phyloP scores from a whole-genome alignment of 2,329 filamentous ascomycete species.

The Aspergillus hortae region DNA sequence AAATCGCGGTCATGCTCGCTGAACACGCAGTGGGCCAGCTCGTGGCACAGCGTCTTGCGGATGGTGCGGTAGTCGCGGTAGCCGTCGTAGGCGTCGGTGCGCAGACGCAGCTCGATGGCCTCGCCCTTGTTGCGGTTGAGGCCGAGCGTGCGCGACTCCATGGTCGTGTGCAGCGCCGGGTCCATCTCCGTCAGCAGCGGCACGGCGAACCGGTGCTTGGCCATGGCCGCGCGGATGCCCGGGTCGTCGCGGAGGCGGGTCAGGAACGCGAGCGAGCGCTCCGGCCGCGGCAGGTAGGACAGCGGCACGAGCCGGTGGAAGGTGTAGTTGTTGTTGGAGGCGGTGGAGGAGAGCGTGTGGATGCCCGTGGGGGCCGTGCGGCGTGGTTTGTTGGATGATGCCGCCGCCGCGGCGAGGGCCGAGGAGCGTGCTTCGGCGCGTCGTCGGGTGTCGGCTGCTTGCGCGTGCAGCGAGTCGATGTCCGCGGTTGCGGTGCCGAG shows the following conservation, averaged over 20 bases:
- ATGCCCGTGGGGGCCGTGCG: constrained; percentile 16
- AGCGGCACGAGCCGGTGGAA: constrained; percentile 77
- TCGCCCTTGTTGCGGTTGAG: constrained; percentile 85
- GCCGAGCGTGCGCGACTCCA: constrained; percentile 77
- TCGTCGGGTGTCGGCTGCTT: constrained; percentile 24
- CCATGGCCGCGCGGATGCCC: constrained; percentile 81
- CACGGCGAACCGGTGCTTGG: constrained; percentile 78
- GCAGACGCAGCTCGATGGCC: constrained; percentile 81
- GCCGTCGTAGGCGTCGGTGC: constrained; percentile 93
- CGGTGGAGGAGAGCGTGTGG: constrained; percentile 25
- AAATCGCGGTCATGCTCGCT: constrained; percentile 80
- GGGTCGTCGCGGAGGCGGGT: constrained; percentile 74
- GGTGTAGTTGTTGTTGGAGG: constrained; percentile 64
- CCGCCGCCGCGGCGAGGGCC: constrained; percentile 19
- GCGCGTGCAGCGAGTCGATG: constrained; percentile 40
- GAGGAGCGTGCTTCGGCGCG: constrained; percentile 28
- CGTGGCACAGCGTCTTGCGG: constrained; percentile 87
- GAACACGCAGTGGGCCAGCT: constrained; percentile 88
- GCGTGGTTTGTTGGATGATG: constrained; percentile 1
- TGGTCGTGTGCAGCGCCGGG: constrained; percentile 75
- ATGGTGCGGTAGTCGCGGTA: constrained; percentile 92
- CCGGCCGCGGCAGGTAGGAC: constrained; percentile 70
- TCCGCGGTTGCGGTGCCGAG: constrained; percentile 43
- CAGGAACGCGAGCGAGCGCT: constrained; percentile 68
- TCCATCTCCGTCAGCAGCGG: constrained; percentile 94